Evolutionary conservation across 495 filamentous ascomycete species (phyloP), one percentile per base, ranked within the genome.

Genomic region (Xylaria grammica): DNA sequence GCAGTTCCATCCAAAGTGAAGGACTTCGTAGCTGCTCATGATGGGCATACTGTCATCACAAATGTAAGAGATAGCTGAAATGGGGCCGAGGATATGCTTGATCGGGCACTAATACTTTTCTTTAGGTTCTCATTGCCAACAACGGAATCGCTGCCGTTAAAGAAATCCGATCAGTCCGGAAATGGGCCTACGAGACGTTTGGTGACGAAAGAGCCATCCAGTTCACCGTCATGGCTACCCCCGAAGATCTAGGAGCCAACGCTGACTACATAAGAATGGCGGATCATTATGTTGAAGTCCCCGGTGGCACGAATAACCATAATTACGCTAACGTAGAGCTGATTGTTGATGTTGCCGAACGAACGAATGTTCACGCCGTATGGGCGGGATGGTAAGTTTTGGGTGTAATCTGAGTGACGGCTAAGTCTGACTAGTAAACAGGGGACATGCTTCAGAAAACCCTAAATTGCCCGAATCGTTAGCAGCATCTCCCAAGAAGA

Each of bases 161-260:
- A 79, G 94, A 98, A 79, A 99, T 99, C 71, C 86, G 95, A 70
- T 97, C 93, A 29, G 93, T 99, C 67, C 89, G 95, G 75, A 99
- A 98, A 93, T 99, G 95, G 95, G 95, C 95, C 59, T 99, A 99
- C 87, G 95, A 99, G 81, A 94, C 91, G 5, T 98, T 99, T 72
- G 94, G 95, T 76, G 93, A 99, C 79, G 95, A 99, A 83, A 87
- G 90, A 70, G 95, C 96, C 63, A 97, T 99, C 76, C 95, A 97
- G 72, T 98, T 99, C 77, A 98, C 96, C 57, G 95, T 97, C 65
- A 99, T 99, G 95, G 95, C 95, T 66, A 99, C 95, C 46, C 95
- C 95, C n/a, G 95, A 99, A 79, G 95, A 99, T 90, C 79, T 99
- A 69, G 86, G 87, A 73, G 95, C 94, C 65, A 99, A 99, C 77